Base-by-base conservation (phyloP, 768 basidiomycete species). In the Pholiota molesta region DNA sequence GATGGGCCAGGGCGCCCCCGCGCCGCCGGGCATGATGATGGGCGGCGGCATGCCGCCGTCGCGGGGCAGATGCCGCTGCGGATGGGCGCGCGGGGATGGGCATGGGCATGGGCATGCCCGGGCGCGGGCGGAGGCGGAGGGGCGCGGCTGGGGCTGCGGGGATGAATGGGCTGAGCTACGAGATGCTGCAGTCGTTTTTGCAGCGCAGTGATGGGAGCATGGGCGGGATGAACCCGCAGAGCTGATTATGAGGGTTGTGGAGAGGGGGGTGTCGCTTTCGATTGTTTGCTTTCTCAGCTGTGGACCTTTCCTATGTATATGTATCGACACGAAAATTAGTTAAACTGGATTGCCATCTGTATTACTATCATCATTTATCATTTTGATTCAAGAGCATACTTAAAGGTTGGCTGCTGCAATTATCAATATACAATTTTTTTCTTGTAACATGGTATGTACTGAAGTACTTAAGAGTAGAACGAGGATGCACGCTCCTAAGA, bases 151-250 rank as follows among this genome's bases (percentile, higher is more conserved):
- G 35, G 11, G 35, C 35, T 13, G 21, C 21, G n/a, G 61, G 63
- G 19, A 45, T 55, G 39, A 64, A 61, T 42, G 71, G 70, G 57
- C 68, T 80, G 37, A 79, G 74, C 55, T 74, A 72, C 52, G 78
- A 80, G 65, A 75, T 80, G 67, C 68, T 82, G 68, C 79, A 81
- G 62, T 77, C 78, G 17, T 79, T 82, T 62, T 74, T 78, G 70
- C 76, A 77, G 53, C 68, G 80, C 47, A 80, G 73, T 62, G 65
- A 67, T 42, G 66, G 68, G 37, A 69, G 71, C 60, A 53, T 60
- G 31, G 52, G 31, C 21, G 63, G 52, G 33, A 52, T 62, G 45
- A 63, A 63, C 42, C 42, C 42, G 23, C 53, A 64, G 54, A 47
- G 52, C 13, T 52, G 55, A 59, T 35, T 26, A 44, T 17, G 16